Percentiles rank a stretch among this genome's conserved stretches.
Conservation (phyloP, 2,329 filamentous ascomycete species). For the Epichloe sibirici region DNA sequence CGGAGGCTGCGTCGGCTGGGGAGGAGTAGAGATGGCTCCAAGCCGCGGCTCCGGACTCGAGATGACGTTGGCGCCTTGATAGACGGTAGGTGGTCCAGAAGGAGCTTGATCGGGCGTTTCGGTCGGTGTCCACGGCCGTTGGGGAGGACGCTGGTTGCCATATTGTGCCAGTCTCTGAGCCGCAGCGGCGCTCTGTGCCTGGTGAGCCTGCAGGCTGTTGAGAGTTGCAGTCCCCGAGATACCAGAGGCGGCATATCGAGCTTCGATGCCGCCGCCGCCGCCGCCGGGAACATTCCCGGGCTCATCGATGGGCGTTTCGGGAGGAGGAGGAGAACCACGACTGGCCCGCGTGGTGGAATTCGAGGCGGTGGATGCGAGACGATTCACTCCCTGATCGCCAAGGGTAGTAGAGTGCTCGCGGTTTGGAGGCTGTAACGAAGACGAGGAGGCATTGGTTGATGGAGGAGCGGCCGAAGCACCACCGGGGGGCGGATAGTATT, state of each 20-base stretch:
- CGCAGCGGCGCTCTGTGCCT: slow-evolving; percentile 61
- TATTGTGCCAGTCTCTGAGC: slow-evolving; percentile 75
- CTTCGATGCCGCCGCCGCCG: slow-evolving; percentile 67
- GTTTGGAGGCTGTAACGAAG: slow-evolving; percentile 10
- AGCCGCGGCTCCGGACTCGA: slow-evolving; percentile 33
- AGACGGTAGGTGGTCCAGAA: slow-evolving; percentile 81
- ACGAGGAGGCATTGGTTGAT: slow-evolving; percentile 18
- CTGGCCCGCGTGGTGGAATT: slow-evolving; percentile 87
- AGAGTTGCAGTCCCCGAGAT: slow-evolving; percentile 79
- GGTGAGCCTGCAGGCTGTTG: slow-evolving; percentile 54
- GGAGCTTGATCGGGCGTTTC: slow-evolving; percentile 77
- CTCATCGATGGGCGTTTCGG: slow-evolving; percentile 76
- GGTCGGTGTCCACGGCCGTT: slow-evolving; percentile 84
- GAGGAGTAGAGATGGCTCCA: slow-evolving; percentile 28
- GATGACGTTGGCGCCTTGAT: slow-evolving; percentile 72
- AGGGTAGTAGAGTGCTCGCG: slow-evolving; percentile 17
- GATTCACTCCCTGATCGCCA: slow-evolving; percentile 41
- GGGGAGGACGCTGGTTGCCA: slow-evolving; percentile 28
- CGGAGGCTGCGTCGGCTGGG: slow-evolving; percentile 19
- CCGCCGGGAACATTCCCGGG: slow-evolving; percentile 52
- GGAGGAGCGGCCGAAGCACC: slow-evolving; percentile 19
- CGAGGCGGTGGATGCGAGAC: slow-evolving; percentile 72
- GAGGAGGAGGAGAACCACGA: slow-evolving; percentile 85
- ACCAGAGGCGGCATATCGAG: slow-evolving; percentile 79
- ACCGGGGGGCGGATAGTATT: slow-evolving; percentile 49